Conservation (phyloP, 495 filamentous ascomycete species). For the Oleoguttula mirabilis region DNA sequence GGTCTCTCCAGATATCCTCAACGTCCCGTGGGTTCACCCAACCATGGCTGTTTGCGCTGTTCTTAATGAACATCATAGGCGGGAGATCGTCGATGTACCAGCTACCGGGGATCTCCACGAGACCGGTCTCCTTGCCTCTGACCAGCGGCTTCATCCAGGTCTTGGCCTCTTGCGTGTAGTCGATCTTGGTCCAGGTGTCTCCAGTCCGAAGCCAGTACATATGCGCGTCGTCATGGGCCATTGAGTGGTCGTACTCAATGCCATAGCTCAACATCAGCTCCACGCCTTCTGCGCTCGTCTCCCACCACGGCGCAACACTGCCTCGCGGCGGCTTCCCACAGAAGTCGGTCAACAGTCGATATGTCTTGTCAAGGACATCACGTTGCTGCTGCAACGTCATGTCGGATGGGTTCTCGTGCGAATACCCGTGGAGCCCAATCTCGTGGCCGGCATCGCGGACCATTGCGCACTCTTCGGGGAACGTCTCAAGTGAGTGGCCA, state of each 20-base stretch:
- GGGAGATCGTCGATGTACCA: conserved; percentile 42
- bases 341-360: conserved; percentile 58
- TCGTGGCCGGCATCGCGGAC: conserved; percentile 68
- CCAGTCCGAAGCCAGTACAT: conserved; percentile 42
- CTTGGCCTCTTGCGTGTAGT: conserved; percentile 39
- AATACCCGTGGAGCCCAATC: conserved; percentile 52
- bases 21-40: conserved; percentile 46
- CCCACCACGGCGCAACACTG: conserved; percentile 47
- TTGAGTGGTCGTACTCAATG: conserved; percentile 34
- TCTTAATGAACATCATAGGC: conserved; percentile 48
- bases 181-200: conserved; percentile 38
- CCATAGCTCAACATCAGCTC: conserved; percentile 35
- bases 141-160: conserved; percentile 46
- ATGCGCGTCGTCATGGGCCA: conserved; percentile 46
- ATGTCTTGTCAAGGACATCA: conserved; percentile 57
- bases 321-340: conserved; percentile 61
- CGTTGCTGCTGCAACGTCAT: conserved; percentile 66
- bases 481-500: conserved; percentile 65
- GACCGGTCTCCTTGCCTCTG: conserved; percentile 33
- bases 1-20: conserved; percentile 45
- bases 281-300: conserved; percentile 40
- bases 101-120: conserved; percentile 45
- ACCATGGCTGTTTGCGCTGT: conserved; percentile 42
- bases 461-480: conserved; percentile 61
- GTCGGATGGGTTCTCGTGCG: conserved; percentile 60